phyloP scores from a whole-genome alignment of 2,329 filamentous ascomycete species.

The Monosporascus sp. region DNA sequence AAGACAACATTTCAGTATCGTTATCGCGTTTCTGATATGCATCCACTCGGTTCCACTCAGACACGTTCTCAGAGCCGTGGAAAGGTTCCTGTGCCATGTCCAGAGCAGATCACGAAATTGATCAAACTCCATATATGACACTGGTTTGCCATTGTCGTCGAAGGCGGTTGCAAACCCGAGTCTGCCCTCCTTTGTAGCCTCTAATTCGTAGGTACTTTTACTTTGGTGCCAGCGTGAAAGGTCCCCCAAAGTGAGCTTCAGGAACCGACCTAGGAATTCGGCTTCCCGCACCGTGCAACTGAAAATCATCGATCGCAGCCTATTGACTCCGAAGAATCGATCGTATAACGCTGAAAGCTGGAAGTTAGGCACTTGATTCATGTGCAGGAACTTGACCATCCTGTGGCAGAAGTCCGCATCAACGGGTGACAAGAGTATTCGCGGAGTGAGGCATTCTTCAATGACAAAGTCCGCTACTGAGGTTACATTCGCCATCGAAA shows the following conservation, averaged over 20 bases:
- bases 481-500: constrained; percentile 58
- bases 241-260: constrained; percentile 77
- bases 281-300: constrained; percentile 86
- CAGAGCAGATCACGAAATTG: constrained; percentile 81
- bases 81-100: constrained; percentile 85
- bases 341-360: constrained; percentile 79
- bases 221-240: constrained; percentile 80
- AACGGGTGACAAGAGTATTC: constrained; percentile 74
- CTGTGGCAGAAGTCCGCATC: constrained; percentile 88
- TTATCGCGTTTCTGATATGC: constrained; percentile 95
- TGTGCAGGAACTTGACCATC: constrained; percentile 83
- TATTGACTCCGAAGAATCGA: constrained; percentile 77
- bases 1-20: constrained; percentile 74
- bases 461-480: constrained; percentile 71
- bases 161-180: constrained; percentile 76
- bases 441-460: constrained; percentile 89
- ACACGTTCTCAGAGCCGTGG: constrained; percentile 74
- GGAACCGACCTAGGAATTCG: constrained; percentile 86
- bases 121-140: constrained; percentile 72
- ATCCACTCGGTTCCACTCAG: constrained; percentile 86
- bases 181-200: constrained; percentile 59
- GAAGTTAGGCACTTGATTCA: constrained; percentile 79
- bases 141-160: constrained; percentile 65
- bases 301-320: constrained; percentile 78
- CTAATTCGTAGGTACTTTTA: constrained; percentile 71